A percentile compares a stretch with the other conserved stretches of the same genome.
Evolutionary conservation across 2,329 filamentous ascomycete species (phyloP).

Genomic region (Fusarium transvaalense): DNA sequence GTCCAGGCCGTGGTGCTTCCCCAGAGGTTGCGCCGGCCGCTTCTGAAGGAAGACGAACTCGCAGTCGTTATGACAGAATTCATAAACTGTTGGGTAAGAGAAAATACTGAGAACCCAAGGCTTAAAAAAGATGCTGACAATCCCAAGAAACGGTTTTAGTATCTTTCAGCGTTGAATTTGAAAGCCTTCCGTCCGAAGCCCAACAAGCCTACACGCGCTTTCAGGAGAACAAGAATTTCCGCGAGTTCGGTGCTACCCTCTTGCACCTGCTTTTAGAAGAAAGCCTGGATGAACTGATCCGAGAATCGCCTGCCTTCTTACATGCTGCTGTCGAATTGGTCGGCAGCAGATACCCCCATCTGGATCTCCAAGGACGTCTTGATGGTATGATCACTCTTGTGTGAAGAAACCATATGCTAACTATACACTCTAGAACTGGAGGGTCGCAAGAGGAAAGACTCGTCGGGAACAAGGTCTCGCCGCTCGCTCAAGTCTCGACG

Average conservation of each 20-base stretch:
- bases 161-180: conserved; percentile 22
- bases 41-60: not conserved
- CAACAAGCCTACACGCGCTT: conserved; percentile 29
- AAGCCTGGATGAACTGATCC: conserved; percentile 42
- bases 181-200: conserved; percentile 32
- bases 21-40: not conserved
- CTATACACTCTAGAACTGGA: conserved; percentile 1
- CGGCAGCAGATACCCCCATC: conserved; percentile 30
- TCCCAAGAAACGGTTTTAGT: conserved; percentile 25
- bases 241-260: conserved; percentile 27
- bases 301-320: conserved; percentile 24
- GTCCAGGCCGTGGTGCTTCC: not conserved
- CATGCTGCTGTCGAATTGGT: conserved; percentile 37
- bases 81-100: conserved; percentile 21
- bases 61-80: conserved; percentile 14
- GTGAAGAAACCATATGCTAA: not conserved
- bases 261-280: conserved; percentile 21
- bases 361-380: conserved; percentile 23
- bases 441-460: not conserved
- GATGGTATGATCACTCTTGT: conserved; percentile 20
- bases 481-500: conserved; percentile 2
- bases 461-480: not conserved
- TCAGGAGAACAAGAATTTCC: conserved; percentile 2
- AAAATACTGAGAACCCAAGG: fast-evolving
- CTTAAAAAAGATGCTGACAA: conserved; percentile 8